Percentiles rank a stretch among this genome's conserved stretches.
Evolutionary conservation across 2,329 filamentous ascomycete genomes (phyloP).

Genomic region (Paracorniculantispora psalliotae): DNA sequence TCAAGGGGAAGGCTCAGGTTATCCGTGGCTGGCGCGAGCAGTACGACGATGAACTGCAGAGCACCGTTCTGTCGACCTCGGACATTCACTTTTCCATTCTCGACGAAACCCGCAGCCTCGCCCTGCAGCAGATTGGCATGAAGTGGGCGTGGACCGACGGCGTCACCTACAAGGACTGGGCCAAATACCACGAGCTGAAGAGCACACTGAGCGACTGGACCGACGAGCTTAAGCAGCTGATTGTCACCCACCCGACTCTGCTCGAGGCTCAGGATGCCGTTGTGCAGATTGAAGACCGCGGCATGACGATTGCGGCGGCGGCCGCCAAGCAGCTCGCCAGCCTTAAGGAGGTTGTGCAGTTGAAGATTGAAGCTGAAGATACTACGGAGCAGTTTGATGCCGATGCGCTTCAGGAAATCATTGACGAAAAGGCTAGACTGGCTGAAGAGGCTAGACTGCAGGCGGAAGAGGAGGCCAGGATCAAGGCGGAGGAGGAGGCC

Average conservation of each 20-base stretch:
- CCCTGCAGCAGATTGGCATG: conserved; percentile 88
- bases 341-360: conserved; percentile 77
- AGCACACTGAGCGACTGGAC: conserved; percentile 80
- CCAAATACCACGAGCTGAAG: conserved; percentile 86
- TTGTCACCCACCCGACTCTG: conserved; percentile 68
- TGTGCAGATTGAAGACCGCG: conserved; percentile 67
- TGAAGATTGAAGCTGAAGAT: conserved; percentile 76
- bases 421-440: conserved; percentile 19
- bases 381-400: conserved; percentile 73
- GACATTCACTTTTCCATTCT: conserved; percentile 77
- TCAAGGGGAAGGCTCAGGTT: conserved; percentile 72
- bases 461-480: conserved; percentile 18
- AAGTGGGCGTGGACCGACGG: conserved; percentile 94
- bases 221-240: conserved; percentile 70
- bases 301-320: conserved; percentile 72
- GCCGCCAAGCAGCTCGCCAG: conserved; percentile 75
- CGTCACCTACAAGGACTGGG: conserved; percentile 95
- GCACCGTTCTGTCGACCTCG: conserved; percentile 66
- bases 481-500: conserved; percentile 19
- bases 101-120: conserved; percentile 75
- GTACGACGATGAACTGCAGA: conserved; percentile 65
- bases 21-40: conserved; percentile 71
- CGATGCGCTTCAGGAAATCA: conserved; percentile 54
- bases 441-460: conserved; percentile 29
- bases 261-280: conserved; percentile 62